Evolutionary conservation across 2,329 filamentous ascomycete genomes (phyloP), one percentile per base, ranked within the genome.

Genomic region (Sporothrix protearum): DNA sequence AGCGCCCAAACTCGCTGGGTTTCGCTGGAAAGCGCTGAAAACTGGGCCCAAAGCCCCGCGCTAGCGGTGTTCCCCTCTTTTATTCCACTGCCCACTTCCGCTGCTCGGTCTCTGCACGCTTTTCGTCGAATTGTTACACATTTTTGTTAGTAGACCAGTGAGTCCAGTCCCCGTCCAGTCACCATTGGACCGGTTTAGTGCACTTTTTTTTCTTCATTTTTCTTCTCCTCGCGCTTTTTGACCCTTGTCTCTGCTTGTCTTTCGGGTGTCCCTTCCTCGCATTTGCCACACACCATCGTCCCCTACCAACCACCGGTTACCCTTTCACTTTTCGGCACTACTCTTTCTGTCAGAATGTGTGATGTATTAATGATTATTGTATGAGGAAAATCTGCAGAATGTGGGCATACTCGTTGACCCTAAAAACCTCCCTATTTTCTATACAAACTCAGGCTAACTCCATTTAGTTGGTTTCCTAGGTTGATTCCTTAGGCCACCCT

Each of bases 21-120:
- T 14, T n/a, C 30, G 16, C 30, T 22, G 30, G 12, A 64, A 12
- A 47, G 12, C 39, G 16, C 36, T 66, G 45, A 64, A 25, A 45
- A 64, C 22, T 64, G 59, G 36, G n/a, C 57, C 59, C 22, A 45
- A 45, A 12, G n/a, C 16, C 59, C 36, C 36, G 36, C 59, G 22
- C 63, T 66, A 66, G 61, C 42, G 63, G 25, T 49, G 25, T 33
- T 39, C 19, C 42, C 63, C 63, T 42, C 47, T 42, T 66, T 66
- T 66, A 49, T 25, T 30, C 19, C 28, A 10, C 57, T 42, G 57
- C n/a, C 33, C 39, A 16, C 59, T 25, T 25, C 30, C 30, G 19
- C 55, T 39, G 55, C 28, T 61, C 55, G 55, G 55, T 28, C 59
- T 33, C 49, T 66, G 42, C 39, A 47, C 39, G 63, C 39, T 33